Conservation (phyloP, 2,329 filamentous ascomycete species). For the Cladorrhinum sp. region DNA sequence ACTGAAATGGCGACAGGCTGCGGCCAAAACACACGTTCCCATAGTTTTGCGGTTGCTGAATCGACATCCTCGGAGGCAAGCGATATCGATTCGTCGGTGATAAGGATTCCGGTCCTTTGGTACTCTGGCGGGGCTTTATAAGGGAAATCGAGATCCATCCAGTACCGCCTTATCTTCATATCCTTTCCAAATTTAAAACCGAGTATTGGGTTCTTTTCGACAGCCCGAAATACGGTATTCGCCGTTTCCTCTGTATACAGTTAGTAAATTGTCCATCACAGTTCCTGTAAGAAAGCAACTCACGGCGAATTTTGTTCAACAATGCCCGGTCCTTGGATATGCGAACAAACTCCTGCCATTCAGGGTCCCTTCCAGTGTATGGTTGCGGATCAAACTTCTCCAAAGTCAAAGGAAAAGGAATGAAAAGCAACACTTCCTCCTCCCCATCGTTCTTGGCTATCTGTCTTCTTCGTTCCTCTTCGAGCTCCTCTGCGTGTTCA, state of each 20-base stretch:
- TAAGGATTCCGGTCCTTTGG: constrained; percentile 51
- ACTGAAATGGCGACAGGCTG: constrained; percentile 48
- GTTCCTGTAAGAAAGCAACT: constrained; percentile 23
- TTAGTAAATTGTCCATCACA: constrained; percentile 24
- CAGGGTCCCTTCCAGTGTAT: constrained; percentile 58
- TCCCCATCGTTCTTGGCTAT: constrained; percentile 40
- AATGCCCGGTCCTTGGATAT: constrained; percentile 53
- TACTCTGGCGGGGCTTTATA: constrained; percentile 57
- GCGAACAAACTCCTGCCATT: constrained; percentile 60
- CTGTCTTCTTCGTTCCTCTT: constrained; percentile 29
- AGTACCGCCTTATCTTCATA: constrained; percentile 49
- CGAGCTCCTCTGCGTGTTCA: constrained; percentile 26
- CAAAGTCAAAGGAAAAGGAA: constrained; percentile 61
- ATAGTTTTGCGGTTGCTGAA: constrained; percentile 41
- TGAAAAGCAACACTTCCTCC: constrained; percentile 49
- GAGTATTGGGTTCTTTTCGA: constrained; percentile 44
- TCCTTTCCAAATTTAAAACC: constrained; percentile 44
- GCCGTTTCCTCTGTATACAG: constrained; percentile 44
- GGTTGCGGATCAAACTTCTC: constrained; percentile 46
- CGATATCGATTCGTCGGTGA: constrained; percentile 48
- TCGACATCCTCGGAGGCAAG: constrained; percentile 50
- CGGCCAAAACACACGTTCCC: constrained; percentile 53
- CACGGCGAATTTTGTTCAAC: constrained; percentile 47
- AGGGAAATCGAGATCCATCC: constrained; percentile 63
- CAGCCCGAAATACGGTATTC: constrained; percentile 40